Percentiles rank a stretch among this genome's conserved stretches.
Conservation (phyloP, 2,329 filamentous ascomycete genomes). For the Dothiorella sarmentorum region DNA sequence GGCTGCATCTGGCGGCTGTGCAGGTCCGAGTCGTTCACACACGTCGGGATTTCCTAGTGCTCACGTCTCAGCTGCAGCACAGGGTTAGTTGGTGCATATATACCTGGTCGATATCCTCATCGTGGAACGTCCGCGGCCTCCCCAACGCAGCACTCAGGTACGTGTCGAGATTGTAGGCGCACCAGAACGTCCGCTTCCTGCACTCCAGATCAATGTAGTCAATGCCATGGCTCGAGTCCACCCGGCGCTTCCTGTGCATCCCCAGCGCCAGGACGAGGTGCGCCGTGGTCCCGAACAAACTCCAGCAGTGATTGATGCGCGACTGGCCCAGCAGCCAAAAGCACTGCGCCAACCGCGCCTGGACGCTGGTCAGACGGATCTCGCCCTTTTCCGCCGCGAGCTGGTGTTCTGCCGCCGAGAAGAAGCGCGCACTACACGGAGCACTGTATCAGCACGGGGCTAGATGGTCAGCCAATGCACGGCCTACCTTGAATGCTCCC, state of each 20-base stretch:
- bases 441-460: not conserved
- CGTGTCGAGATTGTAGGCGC: slow-evolving; percentile 60
- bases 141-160: slow-evolving; percentile 62
- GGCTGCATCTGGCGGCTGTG: slow-evolving; percentile 28
- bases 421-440: slow-evolving; percentile 43
- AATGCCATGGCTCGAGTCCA: slow-evolving; percentile 20
- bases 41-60: slow-evolving; percentile 33
- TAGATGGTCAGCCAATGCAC: not conserved
- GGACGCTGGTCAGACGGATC: slow-evolving; percentile 54
- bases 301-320: slow-evolving; percentile 60
- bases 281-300: slow-evolving; percentile 55
- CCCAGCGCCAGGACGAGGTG: slow-evolving; percentile 50
- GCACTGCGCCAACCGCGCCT: slow-evolving; percentile 56
- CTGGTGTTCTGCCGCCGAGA: slow-evolving; percentile 44
- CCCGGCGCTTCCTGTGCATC: slow-evolving; percentile 21
- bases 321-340: slow-evolving; percentile 59
- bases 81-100: slow-evolving; percentile 40
- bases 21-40: slow-evolving; percentile 36
- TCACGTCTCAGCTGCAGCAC: slow-evolving; percentile 24
- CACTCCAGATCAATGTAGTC: slow-evolving; percentile 52
- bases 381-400: slow-evolving; percentile 51
- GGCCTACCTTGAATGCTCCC: slow-evolving; percentile 5
- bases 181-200: slow-evolving; percentile 60
- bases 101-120: slow-evolving; percentile 61
- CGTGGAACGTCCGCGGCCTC: slow-evolving; percentile 58